Conservation (phyloP, 192 early-diverging fungal species). For the Coemansia furcata region DNA sequence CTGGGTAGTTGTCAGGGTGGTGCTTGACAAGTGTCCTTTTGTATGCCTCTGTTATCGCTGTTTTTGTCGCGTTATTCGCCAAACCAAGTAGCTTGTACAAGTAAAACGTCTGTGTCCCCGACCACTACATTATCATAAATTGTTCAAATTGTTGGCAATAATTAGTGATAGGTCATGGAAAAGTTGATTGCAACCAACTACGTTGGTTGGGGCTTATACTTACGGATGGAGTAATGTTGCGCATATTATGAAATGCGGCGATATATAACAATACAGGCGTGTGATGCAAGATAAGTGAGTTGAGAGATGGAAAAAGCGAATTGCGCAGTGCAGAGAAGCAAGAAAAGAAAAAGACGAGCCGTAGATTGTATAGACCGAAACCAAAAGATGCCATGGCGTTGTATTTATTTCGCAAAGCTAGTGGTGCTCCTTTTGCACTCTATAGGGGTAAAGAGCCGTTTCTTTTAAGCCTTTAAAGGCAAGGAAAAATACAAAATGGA, state of each 20-base stretch:
- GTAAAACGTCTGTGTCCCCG: conserved; percentile 18
- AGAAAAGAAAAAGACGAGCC: not conserved
- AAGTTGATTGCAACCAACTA: not conserved
- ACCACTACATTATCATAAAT: not conserved
- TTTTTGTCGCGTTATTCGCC: conserved; percentile 13
- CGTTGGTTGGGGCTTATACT: not conserved
- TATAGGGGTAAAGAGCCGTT: not conserved
- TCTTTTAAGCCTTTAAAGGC: not conserved
- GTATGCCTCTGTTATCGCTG: conserved; percentile 23
- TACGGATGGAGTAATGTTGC: not conserved
- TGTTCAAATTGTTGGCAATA: not conserved
- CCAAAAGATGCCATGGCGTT: not conserved
- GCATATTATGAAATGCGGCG: not conserved
- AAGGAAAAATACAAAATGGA: not conserved
- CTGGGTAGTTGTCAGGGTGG: conserved; percentile 31
- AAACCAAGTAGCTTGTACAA: conserved; percentile 27
- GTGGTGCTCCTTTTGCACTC: not conserved
- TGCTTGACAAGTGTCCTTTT: conserved; percentile 27
- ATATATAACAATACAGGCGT: not conserved
- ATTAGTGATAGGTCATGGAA: not conserved
- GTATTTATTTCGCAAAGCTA: not conserved
- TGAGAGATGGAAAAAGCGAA: not conserved
- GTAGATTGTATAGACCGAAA: not conserved
- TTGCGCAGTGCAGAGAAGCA: not conserved
- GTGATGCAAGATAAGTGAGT: not conserved